Evolutionary conservation across 2,329 filamentous ascomycete species (phyloP).

Genomic region (Arthrobotrys sinensis): DNA sequence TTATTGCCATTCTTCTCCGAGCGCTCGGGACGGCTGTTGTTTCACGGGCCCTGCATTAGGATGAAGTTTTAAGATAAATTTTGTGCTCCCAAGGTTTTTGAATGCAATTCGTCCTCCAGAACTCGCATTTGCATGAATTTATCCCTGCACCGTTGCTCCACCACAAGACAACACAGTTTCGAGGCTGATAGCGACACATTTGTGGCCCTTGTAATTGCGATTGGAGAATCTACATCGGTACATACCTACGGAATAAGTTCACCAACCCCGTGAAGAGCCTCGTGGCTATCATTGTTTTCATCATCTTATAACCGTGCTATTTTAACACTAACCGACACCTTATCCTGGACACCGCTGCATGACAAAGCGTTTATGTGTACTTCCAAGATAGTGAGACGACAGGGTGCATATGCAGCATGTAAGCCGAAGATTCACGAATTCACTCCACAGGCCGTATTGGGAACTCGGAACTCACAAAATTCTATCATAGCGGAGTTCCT

Average conservation of each 20-base stretch:
- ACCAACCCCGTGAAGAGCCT: not conserved
- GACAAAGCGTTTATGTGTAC: not conserved
- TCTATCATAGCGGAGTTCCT: not conserved
- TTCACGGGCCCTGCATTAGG: conserved; percentile 3
- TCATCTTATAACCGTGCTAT: not conserved
- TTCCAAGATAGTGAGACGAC: conserved; percentile 11
- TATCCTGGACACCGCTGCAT: not conserved
- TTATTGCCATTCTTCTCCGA: conserved; percentile 23
- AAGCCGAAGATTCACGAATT: not conserved
- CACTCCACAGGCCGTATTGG: not conserved
- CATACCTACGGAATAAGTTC: not conserved
- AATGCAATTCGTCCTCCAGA: conserved; percentile 6
- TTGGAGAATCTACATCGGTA: not conserved
- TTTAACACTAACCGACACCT: not conserved
- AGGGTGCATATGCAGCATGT: conserved; percentile 15
- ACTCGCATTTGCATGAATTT: not conserved
- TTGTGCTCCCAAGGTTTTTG: not conserved
- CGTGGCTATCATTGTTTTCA: not conserved
- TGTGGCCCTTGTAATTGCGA: not conserved
- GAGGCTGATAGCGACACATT: not conserved
- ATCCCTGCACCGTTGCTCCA: not conserved
- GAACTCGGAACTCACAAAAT: not conserved
- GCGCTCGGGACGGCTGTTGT: not conserved
- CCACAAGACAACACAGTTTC: not conserved
- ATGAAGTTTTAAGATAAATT: not conserved